These are phyloP conservation scores for Hortaea werneckii DNA, from an alignment of 2,329 filamentous ascomycete species.

Conservation along the genomic window DNA sequence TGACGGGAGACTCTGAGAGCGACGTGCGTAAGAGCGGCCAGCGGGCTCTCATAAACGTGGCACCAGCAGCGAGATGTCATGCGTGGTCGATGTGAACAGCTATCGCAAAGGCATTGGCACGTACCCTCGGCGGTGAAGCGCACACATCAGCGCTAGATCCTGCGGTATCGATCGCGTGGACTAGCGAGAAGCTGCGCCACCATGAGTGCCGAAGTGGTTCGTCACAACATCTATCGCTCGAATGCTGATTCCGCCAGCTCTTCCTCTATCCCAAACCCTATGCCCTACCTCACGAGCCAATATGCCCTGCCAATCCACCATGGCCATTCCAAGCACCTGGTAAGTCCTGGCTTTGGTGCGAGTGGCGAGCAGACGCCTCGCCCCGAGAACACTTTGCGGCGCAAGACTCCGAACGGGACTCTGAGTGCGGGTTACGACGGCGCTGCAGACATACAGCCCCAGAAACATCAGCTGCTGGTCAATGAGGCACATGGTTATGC, in stretches of 20 bases:
- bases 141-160: conserved; percentile 8
- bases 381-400: conserved; percentile 67
- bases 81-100: conserved; percentile 18
- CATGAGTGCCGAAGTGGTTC: conserved; percentile 21
- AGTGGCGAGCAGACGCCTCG: conserved; percentile 20
- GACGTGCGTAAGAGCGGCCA: not conserved
- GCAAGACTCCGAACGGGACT: conserved; percentile 92
- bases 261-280: conserved; percentile 7
- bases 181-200: conserved; percentile 9
- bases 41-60: not conserved
- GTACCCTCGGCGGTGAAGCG: conserved; percentile 20
- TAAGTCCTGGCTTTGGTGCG: conserved; percentile 7
- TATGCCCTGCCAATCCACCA: conserved; percentile 24
- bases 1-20: not conserved
- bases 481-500: conserved; percentile 17
- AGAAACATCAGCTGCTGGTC: conserved; percentile 70
- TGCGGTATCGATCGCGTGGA: not conserved
- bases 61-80: conserved; percentile 16
- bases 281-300: conserved; percentile 21
- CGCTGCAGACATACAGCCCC: conserved; percentile 37
- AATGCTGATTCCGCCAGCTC: not conserved
- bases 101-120: conserved; percentile 28
- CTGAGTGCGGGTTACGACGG: conserved; percentile 87
- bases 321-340: conserved; percentile 7
- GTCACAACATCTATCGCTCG: conserved; percentile 8